These are phyloP conservation scores for Leishmania mexicana DNA, from an alignment of 208 protist species.

Conservation along the genomic window DNA sequence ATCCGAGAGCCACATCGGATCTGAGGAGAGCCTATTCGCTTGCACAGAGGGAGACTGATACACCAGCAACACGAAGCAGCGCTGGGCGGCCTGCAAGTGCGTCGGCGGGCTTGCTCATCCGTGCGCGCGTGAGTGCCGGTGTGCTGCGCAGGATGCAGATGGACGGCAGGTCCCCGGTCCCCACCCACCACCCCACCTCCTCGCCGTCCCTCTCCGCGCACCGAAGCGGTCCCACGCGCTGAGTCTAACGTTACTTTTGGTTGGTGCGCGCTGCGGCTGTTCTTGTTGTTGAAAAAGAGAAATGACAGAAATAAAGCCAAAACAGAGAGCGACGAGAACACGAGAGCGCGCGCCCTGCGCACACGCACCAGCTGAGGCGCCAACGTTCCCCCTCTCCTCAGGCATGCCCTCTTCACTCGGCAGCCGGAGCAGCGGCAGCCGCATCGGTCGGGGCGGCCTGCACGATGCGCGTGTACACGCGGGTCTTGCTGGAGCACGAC, in stretches of 20 bases:
- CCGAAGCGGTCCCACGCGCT: not conserved
- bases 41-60: not conserved
- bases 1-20: not conserved
- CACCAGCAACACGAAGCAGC: not conserved
- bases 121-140: not conserved
- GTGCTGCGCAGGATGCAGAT: not conserved
- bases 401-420: constrained; percentile 15
- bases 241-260: not conserved
- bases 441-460: constrained; percentile 36
- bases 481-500: constrained; percentile 75
- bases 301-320: not conserved
- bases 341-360: too few species aligned
- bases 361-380: too few species aligned
- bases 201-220: not conserved
- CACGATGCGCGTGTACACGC: constrained; percentile 81
- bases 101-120: not conserved
- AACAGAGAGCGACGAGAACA: not conserved
- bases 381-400: not conserved
- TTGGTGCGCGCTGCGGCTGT: not conserved
- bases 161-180: not conserved
- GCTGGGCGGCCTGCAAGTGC: not conserved
- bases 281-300: not conserved
- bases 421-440: constrained; percentile 30
- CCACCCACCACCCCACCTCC: not conserved
- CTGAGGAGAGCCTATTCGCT: not conserved